Conservation (phyloP, 768 basidiomycete genomes). For the Nevesoporus exiguus region DNA sequence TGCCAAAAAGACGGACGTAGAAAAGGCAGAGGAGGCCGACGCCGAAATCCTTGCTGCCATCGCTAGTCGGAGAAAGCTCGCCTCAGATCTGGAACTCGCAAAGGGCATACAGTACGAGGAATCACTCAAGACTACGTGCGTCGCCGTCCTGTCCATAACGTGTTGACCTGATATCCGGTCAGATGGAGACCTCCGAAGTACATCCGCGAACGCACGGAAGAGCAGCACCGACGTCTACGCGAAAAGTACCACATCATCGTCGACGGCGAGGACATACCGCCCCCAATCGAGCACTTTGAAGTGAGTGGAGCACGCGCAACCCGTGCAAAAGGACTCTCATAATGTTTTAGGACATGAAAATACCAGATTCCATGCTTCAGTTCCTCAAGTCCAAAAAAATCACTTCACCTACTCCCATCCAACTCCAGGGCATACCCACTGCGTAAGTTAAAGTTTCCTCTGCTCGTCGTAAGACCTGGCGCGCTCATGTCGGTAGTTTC, state of each 20-base stretch:
- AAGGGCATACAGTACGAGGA: constrained; percentile 91
- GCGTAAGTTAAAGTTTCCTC: constrained; percentile 67
- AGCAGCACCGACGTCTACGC: constrained; percentile 69
- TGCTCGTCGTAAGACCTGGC: background rate
- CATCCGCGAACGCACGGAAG: constrained; percentile 66
- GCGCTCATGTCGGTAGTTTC: constrained; percentile 52
- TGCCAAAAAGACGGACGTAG: constrained; percentile 81
- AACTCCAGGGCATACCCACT: constrained; percentile 93
- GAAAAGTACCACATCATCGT: constrained; percentile 93
- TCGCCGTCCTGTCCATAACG: constrained; percentile 1
- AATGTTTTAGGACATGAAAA: constrained; percentile 86
- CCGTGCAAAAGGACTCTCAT: constrained; percentile 8
- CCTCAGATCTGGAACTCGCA: constrained; percentile 89
- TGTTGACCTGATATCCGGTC: background rate
- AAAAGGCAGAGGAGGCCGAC: constrained; percentile 85
- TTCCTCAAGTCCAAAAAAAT: constrained; percentile 86
- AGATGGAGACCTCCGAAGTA: constrained; percentile 91
- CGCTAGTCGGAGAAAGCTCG: constrained; percentile 84
- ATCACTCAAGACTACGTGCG: constrained; percentile 75
- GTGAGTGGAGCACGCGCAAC: constrained; percentile 37
- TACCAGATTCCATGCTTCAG: constrained; percentile 81
- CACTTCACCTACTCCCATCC: constrained; percentile 87
- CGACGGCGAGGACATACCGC: constrained; percentile 92
- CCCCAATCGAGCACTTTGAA: constrained; percentile 85
- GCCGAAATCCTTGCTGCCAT: constrained; percentile 91